These are phyloP conservation scores for Phaeosphaeriaceae sp. DNA, from an alignment of 2,329 filamentous ascomycete species.

Conservation along the genomic window DNA sequence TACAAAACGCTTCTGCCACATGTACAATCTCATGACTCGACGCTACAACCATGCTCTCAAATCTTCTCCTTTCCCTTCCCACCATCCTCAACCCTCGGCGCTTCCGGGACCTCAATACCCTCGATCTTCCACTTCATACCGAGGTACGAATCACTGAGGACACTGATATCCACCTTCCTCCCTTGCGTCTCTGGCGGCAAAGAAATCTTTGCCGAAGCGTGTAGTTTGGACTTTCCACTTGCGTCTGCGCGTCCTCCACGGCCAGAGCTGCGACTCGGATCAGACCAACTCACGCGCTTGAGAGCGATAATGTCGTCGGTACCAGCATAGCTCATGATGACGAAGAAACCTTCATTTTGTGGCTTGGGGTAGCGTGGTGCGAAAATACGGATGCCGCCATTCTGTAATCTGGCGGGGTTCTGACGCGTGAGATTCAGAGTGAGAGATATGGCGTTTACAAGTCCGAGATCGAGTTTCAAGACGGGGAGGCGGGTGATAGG, in stretches of 20 bases:
- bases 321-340: constrained; percentile 71
- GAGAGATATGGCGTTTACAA: constrained; percentile 68
- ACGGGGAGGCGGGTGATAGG: constrained; percentile 72
- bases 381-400: constrained; percentile 73
- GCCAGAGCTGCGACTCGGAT: constrained; percentile 20
- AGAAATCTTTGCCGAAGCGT: constrained; percentile 64
- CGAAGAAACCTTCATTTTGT: constrained; percentile 93
- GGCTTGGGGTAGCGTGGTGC: constrained; percentile 92
- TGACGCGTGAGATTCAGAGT: constrained; percentile 68
- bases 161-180: constrained; percentile 72
- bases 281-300: constrained; percentile 81
- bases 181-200: constrained; percentile 61
- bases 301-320: constrained; percentile 82
- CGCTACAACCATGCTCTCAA: too few species aligned
- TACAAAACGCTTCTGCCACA: too few species aligned
- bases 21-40: too few species aligned
- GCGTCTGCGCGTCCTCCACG: constrained; percentile 12
- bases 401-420: constrained; percentile 58
- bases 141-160: constrained; percentile 88
- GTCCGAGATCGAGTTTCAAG: constrained; percentile 66
- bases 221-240: constrained; percentile 50
- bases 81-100: constrained; percentile 37
- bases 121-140: constrained; percentile 70
- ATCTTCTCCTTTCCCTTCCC: constrained; percentile 36
- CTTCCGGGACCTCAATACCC: constrained; percentile 58